A percentile compares a stretch with the other conserved stretches of the same genome.
Evolutionary conservation across 371 early-diverging fungal species (phyloP).

Genomic region (Mycotypha africana): DNA sequence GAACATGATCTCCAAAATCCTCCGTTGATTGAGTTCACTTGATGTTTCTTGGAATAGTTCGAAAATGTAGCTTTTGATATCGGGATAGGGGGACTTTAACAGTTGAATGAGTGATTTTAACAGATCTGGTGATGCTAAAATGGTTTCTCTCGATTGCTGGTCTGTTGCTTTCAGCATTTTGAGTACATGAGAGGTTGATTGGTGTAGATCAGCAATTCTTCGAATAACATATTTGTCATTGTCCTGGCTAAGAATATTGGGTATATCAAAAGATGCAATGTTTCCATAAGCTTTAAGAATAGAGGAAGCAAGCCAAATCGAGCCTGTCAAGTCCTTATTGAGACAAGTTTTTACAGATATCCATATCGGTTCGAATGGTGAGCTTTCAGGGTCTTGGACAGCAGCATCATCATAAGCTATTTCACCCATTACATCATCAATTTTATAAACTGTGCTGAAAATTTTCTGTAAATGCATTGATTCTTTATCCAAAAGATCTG

Average conservation of each 20-base stretch:
- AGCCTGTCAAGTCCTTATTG: not conserved
- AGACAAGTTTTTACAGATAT: constrained; percentile 1
- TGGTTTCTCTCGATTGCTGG: not conserved
- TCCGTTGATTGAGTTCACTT: not conserved
- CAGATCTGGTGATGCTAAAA: constrained; percentile 4
- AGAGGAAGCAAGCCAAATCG: constrained; percentile 3
- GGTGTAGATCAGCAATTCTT: not conserved
- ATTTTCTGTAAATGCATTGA: constrained; percentile 7
- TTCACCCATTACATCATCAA: not conserved
- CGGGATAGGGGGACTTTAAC: constrained; percentile 13
- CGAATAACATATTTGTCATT: not conserved
- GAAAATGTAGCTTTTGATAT: constrained; percentile 5
- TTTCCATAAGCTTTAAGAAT: constrained; percentile 19
- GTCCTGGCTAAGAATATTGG: constrained; percentile 3
- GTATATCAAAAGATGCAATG: constrained; percentile 18
- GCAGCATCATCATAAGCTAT: not conserved
- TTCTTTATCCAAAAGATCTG: constrained; percentile 17
- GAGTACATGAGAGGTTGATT: not conserved
- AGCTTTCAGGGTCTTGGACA: not conserved
- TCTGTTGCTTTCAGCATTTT: not conserved
- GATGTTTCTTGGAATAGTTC: constrained; percentile 8
- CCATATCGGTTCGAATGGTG: constrained; percentile 15
- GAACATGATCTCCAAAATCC: constrained; percentile 4
- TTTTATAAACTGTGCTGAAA: constrained; percentile 9
- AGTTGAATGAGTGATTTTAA: constrained; percentile 19